These are phyloP conservation scores for Plasmopara viticola DNA, from an alignment of 352 stramenopile genomes.

Conservation along the genomic window DNA sequence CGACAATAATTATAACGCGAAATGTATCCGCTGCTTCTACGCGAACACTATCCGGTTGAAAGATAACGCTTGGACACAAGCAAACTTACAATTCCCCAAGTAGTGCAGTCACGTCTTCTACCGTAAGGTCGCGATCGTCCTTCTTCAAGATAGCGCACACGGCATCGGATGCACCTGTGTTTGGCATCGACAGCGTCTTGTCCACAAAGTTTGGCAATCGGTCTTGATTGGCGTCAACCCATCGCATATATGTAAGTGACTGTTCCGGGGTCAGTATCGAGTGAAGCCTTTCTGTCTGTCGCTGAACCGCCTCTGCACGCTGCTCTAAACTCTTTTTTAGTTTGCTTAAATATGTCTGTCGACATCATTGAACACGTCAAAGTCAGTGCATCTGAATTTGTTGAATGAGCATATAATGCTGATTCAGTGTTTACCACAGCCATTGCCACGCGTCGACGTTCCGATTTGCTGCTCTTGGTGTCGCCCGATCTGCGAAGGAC, in stretches of 20 bases:
- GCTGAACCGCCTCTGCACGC: constrained; percentile 71
- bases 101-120: constrained; percentile 79
- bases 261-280: constrained; percentile 83
- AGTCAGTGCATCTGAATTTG: background rate
- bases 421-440: constrained; percentile 51
- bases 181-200: constrained; percentile 47
- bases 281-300: constrained; percentile 74
- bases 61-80: too few species aligned
- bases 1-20: too few species aligned
- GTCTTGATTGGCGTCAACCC: constrained; percentile 77
- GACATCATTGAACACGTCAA: background rate
- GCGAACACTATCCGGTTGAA: too few species aligned
- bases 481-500: constrained; percentile 45
- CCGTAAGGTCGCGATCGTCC: constrained; percentile 77
- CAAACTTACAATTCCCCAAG: constrained; percentile 49
- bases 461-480: constrained; percentile 77
- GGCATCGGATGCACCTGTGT: constrained; percentile 46
- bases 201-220: constrained; percentile 59
- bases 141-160: constrained; percentile 79
- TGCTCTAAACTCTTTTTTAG: constrained; percentile 79
- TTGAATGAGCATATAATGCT: background rate
- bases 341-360: constrained; percentile 86
- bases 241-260: constrained; percentile 75
- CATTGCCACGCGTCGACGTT: constrained; percentile 72
- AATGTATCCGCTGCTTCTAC: too few species aligned